Evolutionary conservation across 2,329 filamentous ascomycete species (phyloP), one percentile per base, ranked within the genome.

Genomic region (Pseudocercospora vitis): DNA sequence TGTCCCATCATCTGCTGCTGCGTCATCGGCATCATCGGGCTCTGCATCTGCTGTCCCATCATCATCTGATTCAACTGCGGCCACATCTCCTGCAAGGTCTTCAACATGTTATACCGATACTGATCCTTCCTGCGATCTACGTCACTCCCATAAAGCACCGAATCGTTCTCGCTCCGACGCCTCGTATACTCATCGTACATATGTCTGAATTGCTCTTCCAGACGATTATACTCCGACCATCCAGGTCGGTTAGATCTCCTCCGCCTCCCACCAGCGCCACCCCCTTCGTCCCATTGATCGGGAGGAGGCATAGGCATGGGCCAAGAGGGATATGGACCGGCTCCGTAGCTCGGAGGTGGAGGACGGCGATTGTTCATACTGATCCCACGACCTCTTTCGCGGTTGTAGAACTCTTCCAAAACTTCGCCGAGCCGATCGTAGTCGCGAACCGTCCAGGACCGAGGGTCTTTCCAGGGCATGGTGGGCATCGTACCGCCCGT

Each of bases 351-450:
- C n/a, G n/a, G n/a, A n/a, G n/a, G n/a, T n/a, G n/a, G n/a, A n/a
- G n/a, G 26, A 11, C 26, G 26, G 26, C 26, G 26, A 11, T 11
- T 29, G 26, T n/a, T n/a, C n/a, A n/a, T n/a, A 29, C 6, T 23
- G 12, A 24, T 14, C 7, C 37, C 9, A 52, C 42, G 28, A 9
- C 24, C 51, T 50, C 31, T 29, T 45, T 45, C 42, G 16, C 42
- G 42, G n/a, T 31, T 52, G 14, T 19, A 28, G 23, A 55, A 61
- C 52, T 66, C 63, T 8, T 51, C 52, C 48, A 66, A 26, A 7
- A 67, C 55, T 19, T 64, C 56, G 2, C 57, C 58, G 37, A 67
- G 48, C 28, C 63, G 52, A 45, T 67, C 62, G 50, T 54, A 65
- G 47, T 67, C 65, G 26, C 56, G 57, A n/a, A 55, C 46, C 12